phyloP scores from a whole-genome alignment of 2,329 filamentous ascomycete genomes.

The Aspergillus brunneoviolaceus region DNA sequence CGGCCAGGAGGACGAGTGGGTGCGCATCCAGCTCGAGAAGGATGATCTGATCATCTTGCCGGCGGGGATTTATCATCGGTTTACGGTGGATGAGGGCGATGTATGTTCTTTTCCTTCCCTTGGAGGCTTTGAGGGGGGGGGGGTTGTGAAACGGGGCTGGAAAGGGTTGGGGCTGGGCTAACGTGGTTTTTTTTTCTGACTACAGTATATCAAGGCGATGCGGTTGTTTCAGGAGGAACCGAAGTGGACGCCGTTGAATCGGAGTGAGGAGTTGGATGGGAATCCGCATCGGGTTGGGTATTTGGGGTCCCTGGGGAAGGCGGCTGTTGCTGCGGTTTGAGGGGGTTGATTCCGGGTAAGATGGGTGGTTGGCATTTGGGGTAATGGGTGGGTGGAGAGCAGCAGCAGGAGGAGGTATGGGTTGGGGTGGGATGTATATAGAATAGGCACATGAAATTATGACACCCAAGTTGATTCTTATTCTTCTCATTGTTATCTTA shows the following conservation, averaged over 20 bases:
- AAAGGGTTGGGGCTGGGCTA: background rate
- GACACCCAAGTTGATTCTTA: background rate
- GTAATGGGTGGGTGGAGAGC: too few species aligned
- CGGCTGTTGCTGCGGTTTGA: conserved; percentile 29
- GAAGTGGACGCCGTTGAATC: conserved; percentile 94
- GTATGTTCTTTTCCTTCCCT: conserved; percentile 55
- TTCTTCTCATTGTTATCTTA: background rate
- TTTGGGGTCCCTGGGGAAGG: conserved; percentile 46
- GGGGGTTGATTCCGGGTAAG: background rate
- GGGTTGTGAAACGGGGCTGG: conserved; percentile 4
- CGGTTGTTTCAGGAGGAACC: conserved; percentile 96
- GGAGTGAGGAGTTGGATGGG: conserved; percentile 70
- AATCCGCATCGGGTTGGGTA: conserved; percentile 82
- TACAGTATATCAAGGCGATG: conserved; percentile 91
- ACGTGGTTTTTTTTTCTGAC: background rate
- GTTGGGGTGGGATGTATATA: background rate
- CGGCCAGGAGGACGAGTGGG: conserved; percentile 79
- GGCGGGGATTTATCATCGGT: conserved; percentile 93
- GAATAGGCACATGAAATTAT: conserved; percentile 1
- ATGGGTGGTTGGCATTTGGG: background rate
- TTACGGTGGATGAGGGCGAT: conserved; percentile 89
- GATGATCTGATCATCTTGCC: conserved; percentile 90
- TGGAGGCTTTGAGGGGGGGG: too few species aligned
- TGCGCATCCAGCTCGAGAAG: conserved; percentile 81
- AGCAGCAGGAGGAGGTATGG: too few species aligned